phyloP scores from a whole-genome alignment of 75 land plant species.

The Pinus taeda region DNA sequence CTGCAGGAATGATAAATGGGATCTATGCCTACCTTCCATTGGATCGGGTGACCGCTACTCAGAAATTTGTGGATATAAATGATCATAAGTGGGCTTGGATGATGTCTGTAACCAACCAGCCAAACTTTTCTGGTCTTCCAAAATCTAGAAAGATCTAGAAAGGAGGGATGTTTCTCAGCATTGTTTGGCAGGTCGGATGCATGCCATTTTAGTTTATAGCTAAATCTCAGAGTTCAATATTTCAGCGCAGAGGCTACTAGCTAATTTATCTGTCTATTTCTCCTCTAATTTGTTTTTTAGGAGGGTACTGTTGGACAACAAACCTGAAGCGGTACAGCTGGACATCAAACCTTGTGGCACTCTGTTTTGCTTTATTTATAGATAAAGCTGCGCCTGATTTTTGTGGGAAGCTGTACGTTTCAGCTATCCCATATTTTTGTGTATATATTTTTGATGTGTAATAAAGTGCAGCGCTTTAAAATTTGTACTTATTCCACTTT shows the following conservation, averaged over 20 bases:
- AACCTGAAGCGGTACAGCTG: no score
- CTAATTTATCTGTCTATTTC: background rate
- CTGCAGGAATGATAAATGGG: constrained; percentile 69
- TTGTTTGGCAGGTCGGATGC: background rate
- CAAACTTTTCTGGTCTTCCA: constrained; percentile 35
- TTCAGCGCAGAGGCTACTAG: background rate
- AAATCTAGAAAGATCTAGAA: background rate
- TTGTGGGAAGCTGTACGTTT: no score
- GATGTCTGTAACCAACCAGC: constrained; percentile 74
- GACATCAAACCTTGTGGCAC: no score
- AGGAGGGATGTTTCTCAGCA: background rate
- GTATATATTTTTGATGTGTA: no score
- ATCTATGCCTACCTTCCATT: constrained; percentile 69
- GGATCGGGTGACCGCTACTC: constrained; percentile 52
- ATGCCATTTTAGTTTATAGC: background rate
- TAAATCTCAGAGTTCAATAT: background rate
- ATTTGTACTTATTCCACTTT: no score
- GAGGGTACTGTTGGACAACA: no score
- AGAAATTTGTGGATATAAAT: constrained; percentile 41
- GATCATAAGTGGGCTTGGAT: constrained; percentile 92
- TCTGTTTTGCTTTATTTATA: no score
- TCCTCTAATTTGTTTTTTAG: background rate
- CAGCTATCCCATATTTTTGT: no score
- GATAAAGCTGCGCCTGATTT: no score
- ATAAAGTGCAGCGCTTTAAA: no score